Conservation (phyloP, 2,329 filamentous ascomycete species). For the Leptodontidium sp. region DNA sequence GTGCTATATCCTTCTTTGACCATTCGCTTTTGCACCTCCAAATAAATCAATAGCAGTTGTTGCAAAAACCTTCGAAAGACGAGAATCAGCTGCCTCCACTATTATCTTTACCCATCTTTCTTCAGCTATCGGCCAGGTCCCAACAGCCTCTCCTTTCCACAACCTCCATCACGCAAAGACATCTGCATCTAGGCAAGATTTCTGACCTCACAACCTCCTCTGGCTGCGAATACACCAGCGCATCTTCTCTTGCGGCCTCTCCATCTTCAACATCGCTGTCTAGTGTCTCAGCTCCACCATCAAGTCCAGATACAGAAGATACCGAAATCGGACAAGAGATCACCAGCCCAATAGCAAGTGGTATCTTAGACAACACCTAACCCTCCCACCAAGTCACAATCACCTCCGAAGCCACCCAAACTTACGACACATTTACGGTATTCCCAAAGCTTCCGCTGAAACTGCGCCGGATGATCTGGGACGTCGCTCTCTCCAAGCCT, state of each 20-base stretch:
- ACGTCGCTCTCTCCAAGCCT: background rate
- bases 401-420: background rate
- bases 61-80: too few relatives aligned
- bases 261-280: background rate
- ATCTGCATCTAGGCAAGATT: background rate
- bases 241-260: too few relatives aligned
- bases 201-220: background rate
- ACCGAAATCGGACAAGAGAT: background rate
- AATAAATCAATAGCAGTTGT: too few relatives aligned
- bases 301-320: background rate
- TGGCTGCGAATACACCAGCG: background rate
- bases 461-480: background rate
- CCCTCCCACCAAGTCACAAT: background rate
- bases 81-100: too few relatives aligned
- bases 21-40: too few relatives aligned
- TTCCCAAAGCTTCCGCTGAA: background rate
- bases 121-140: too few relatives aligned
- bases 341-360: background rate
- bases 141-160: too few relatives aligned
- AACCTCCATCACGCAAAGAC: too few relatives aligned
- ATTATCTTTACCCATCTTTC: too few relatives aligned
- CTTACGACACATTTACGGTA: background rate
- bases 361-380: background rate
- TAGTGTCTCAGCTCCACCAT: background rate
- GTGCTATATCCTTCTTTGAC: too few relatives aligned